Percentiles rank a stretch among this genome's conserved stretches.
Evolutionary conservation across 108 stramenopile genomes (phyloP).

Genomic region (Mediolabrus comicus): DNA sequence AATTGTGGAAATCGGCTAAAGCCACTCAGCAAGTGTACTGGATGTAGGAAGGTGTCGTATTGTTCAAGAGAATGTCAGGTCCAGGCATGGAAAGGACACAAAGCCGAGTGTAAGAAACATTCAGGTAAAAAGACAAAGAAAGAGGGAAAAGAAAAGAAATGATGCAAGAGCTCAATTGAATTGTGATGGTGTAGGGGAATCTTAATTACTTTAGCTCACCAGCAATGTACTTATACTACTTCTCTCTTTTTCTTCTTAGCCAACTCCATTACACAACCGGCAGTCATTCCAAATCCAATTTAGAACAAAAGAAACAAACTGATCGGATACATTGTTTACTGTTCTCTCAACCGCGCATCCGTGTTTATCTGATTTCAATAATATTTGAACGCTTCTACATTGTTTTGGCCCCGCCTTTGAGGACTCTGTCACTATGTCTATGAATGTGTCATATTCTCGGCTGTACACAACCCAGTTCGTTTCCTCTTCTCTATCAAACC

Average conservation of each 20-base stretch:
- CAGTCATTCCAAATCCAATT: conserved; percentile 26
- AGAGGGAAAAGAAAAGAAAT: background rate
- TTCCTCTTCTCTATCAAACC: background rate
- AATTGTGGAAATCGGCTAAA: background rate
- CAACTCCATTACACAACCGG: background rate
- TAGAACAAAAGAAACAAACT: conserved; percentile 13
- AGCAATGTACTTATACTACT: no score
- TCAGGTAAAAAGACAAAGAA: background rate
- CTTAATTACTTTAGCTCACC: background rate
- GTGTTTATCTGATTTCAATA: conserved; percentile 7
- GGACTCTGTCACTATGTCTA: background rate
- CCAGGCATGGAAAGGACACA: background rate
- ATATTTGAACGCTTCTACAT: conserved; percentile 10
- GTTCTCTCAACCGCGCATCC: background rate
- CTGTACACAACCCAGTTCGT: background rate
- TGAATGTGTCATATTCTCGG: background rate
- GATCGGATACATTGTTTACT: background rate
- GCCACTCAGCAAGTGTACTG: background rate
- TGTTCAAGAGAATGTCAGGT: background rate
- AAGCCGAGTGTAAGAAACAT: background rate
- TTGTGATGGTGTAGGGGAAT: background rate
- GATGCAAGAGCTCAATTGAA: background rate
- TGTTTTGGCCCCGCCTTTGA: background rate
- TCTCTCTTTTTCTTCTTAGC: no score
- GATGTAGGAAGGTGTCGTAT: background rate